Percentiles rank a stretch among this genome's conserved stretches.
These are phyloP conservation scores for Rhizopogon rudus DNA, from an alignment of 768 basidiomycete genomes.

Conservation along the genomic window DNA sequence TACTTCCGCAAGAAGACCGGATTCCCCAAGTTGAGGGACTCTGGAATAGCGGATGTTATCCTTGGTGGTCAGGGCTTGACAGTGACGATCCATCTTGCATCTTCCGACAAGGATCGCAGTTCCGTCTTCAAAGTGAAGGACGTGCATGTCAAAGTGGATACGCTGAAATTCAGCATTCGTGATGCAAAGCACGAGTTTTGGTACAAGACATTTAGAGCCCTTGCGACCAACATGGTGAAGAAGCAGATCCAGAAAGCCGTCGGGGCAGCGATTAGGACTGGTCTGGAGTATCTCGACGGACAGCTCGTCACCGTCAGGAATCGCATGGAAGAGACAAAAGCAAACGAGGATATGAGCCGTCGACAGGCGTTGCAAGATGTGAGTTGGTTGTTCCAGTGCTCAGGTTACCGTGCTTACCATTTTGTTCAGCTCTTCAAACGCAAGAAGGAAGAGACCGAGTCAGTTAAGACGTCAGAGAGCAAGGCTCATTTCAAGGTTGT, in stretches of 20 bases:
- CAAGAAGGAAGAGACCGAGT: slow-evolving; percentile 46
- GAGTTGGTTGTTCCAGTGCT: slow-evolving; percentile 9
- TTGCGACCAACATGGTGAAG: slow-evolving; percentile 83
- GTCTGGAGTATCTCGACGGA: slow-evolving; percentile 82
- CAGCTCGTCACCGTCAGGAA: slow-evolving; percentile 88
- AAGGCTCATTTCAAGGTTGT: slow-evolving; percentile 81
- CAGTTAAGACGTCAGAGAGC: slow-evolving; percentile 32
- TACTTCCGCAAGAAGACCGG: slow-evolving; percentile 86
- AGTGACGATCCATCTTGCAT: slow-evolving; percentile 57
- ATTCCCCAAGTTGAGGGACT: slow-evolving; percentile 74
- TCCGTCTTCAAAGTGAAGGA: slow-evolving; percentile 72
- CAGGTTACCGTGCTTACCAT: not conserved
- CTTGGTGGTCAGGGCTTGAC: slow-evolving; percentile 81
- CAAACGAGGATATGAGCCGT: slow-evolving; percentile 33
- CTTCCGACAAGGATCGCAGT: slow-evolving; percentile 55
- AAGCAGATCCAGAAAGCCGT: slow-evolving; percentile 57
- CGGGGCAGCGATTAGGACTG: slow-evolving; percentile 66
- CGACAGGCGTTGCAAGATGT: slow-evolving; percentile 60
- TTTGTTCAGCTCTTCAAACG: slow-evolving; percentile 49
- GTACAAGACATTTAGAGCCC: slow-evolving; percentile 79
- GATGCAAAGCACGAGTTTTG: slow-evolving; percentile 88
- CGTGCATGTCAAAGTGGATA: slow-evolving; percentile 77
- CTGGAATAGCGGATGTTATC: slow-evolving; percentile 80
- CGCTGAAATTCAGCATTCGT: slow-evolving; percentile 85
- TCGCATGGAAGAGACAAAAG: slow-evolving; percentile 61